Percentiles rank a stretch among this genome's conserved stretches.
phyloP scores from a whole-genome alignment of 768 basidiomycete genomes.

The Arthromyces matolae region DNA sequence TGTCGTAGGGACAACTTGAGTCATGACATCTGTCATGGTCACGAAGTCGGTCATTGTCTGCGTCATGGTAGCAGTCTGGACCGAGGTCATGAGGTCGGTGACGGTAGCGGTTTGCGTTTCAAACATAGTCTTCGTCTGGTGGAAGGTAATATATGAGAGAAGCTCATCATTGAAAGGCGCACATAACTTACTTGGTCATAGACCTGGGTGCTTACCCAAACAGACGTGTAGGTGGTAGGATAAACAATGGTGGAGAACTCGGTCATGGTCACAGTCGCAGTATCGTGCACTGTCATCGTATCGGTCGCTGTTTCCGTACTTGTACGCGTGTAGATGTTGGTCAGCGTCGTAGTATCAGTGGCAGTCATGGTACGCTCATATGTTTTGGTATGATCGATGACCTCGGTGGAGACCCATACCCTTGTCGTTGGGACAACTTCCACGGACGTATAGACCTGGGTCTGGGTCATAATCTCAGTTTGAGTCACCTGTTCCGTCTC shows the following conservation, averaged over 20 bases:
- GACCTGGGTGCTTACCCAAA: conserved; percentile 51
- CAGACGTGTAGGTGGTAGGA: conserved; percentile 55
- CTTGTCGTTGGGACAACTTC: conserved; percentile 59
- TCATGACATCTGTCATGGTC: conserved; percentile 51
- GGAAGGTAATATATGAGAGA: neutral
- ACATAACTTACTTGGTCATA: conserved; percentile 53
- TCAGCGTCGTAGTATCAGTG: conserved; percentile 56
- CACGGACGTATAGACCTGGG: conserved; percentile 47
- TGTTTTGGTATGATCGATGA: conserved; percentile 53
- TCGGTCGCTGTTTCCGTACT: conserved; percentile 45
- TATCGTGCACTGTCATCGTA: conserved; percentile 46
- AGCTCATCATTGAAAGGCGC: neutral
- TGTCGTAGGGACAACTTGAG: conserved; percentile 56
- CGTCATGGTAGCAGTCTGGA: conserved; percentile 56
- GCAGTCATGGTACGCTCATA: conserved; percentile 59
- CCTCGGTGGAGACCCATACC: conserved; percentile 64
- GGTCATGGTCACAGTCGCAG: conserved; percentile 57
- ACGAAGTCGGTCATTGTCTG: conserved; percentile 48
- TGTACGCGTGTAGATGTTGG: conserved; percentile 51
- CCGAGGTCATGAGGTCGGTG: conserved; percentile 50
- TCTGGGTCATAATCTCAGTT: conserved; percentile 40
- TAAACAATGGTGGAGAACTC: conserved; percentile 46
- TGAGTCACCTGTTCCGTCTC: conserved; percentile 29
- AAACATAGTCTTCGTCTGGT: conserved; percentile 53
- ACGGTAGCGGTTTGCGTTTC: conserved; percentile 47